Percentiles rank a stretch among this genome's conserved stretches.
phyloP scores from a whole-genome alignment of 176 grass and related monocot genomes.

The Tuctoria greenei region DNA sequence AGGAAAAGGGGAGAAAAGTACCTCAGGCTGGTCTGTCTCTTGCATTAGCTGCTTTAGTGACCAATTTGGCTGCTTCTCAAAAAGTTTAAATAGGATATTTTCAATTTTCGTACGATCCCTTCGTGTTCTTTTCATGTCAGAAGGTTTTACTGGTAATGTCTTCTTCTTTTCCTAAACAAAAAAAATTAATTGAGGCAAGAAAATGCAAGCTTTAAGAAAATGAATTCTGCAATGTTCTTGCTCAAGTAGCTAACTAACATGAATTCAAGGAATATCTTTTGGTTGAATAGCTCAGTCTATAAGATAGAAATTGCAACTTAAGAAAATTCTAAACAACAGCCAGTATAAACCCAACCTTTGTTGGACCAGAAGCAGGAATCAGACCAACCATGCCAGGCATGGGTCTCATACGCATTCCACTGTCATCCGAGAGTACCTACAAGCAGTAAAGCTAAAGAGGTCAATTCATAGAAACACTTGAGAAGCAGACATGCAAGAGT shows the following conservation, averaged over 20 bases:
- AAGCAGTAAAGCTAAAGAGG: not conserved
- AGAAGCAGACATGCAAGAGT: not conserved
- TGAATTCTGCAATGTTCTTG: not conserved
- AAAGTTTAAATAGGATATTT: conserved; percentile 85
- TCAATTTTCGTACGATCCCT: conserved; percentile 64
- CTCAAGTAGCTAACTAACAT: not conserved
- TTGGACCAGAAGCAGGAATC: conserved; percentile 19
- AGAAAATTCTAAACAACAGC: not conserved
- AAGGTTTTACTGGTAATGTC: conserved; percentile 45
- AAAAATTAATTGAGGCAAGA: not conserved
- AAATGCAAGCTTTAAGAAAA: not conserved
- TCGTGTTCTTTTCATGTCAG: conserved; percentile 73
- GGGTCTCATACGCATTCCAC: conserved; percentile 66
- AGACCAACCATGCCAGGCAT: conserved; percentile 50
- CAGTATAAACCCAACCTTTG: not conserved
- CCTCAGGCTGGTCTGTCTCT: conserved; percentile 74
- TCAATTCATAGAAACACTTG: not conserved
- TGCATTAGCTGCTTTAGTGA: conserved; percentile 76
- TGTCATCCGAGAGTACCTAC: conserved; percentile 66
- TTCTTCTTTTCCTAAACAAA: conserved; percentile 61
- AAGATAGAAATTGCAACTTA: not conserved
- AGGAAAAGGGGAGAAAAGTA: conserved; percentile 26
- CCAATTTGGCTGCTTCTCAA: conserved; percentile 88
- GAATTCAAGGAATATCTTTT: not conserved
- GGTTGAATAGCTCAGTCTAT: not conserved